Evolutionary conservation across 1,284 basidiomycete genomes (phyloP).

Genomic region (Ustanciosporium gigantosporum): DNA sequence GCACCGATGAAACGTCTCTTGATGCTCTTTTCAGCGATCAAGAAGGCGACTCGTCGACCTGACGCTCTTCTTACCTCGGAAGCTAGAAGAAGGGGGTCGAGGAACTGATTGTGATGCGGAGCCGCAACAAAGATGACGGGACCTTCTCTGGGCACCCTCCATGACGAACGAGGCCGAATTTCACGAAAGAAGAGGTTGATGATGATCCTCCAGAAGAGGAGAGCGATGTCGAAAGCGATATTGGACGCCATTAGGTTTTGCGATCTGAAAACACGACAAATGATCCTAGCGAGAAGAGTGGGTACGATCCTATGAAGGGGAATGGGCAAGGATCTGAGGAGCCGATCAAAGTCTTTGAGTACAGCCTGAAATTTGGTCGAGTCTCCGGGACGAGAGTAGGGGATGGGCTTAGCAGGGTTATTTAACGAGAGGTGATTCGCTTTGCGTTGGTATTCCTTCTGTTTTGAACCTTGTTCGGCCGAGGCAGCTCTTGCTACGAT

Average conservation of each 20-base stretch:
- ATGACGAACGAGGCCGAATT: conserved; percentile 89
- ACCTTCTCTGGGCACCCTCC: conserved; percentile 85
- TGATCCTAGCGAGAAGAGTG: conserved; percentile 36
- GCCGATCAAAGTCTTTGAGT: conserved; percentile 45
- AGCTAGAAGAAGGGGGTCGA: conserved; percentile 87
- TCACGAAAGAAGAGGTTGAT: conserved; percentile 97
- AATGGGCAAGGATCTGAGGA: conserved; percentile 47
- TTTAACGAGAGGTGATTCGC: conserved; percentile 30
- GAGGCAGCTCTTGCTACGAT: conserved; percentile 23
- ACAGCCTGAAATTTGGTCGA: conserved; percentile 27
- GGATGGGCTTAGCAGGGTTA: conserved; percentile 3
- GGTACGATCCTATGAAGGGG: conserved; percentile 52
- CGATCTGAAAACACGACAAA: conserved; percentile 42
- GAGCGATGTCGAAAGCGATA: conserved; percentile 61
- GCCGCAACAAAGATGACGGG: conserved; percentile 96
- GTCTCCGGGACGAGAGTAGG: conserved; percentile 29
- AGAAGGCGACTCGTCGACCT: conserved; percentile 79
- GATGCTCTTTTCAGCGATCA: conserved; percentile 93
- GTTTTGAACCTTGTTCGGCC: conserved; percentile 22
- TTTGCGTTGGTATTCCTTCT: conserved; percentile 30
- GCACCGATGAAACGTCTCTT: conserved; percentile 78
- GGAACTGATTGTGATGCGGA: conserved; percentile 96
- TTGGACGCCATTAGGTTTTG: conserved; percentile 56
- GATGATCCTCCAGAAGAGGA: conserved; percentile 70
- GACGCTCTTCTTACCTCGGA: conserved; percentile 84